Conservation (phyloP, 83 land plant species). For the Picea engelmannii region DNA sequence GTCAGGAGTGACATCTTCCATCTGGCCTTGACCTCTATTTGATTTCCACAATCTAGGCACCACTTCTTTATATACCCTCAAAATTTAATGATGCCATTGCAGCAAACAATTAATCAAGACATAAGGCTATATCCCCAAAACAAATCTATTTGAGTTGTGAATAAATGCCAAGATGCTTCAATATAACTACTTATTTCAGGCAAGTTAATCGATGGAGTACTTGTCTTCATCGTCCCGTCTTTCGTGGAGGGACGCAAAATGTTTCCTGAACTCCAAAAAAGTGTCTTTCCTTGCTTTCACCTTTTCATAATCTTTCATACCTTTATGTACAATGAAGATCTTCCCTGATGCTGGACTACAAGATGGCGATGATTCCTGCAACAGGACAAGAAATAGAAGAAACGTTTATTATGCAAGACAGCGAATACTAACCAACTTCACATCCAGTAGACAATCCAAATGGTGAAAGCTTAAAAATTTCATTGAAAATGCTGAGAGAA, state of each 20-base stretch:
- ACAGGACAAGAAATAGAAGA: not conserved
- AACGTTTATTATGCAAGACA: not conserved
- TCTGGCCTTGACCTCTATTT: too few relatives aligned
- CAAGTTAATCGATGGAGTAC: not conserved
- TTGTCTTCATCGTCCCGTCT: not conserved
- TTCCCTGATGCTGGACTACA: not conserved
- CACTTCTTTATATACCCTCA: too few relatives aligned
- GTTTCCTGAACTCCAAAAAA: slow-evolving; percentile 2
- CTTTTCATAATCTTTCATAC: not conserved
- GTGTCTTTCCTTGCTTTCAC: not conserved
- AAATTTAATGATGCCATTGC: too few relatives aligned
- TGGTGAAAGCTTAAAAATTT: not conserved
- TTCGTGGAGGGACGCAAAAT: slow-evolving; percentile 5
- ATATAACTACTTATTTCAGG: not conserved
- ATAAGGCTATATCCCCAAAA: too few relatives aligned
- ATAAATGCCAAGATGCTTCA: not conserved
- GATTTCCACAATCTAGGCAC: too few relatives aligned
- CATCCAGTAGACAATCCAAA: not conserved
- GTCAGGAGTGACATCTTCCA: too few relatives aligned
- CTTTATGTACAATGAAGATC: not conserved
- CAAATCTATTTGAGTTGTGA: not conserved
- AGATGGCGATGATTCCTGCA: not conserved
- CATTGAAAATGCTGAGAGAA: not conserved
- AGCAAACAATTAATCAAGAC: too few relatives aligned
- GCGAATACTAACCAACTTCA: not conserved